These are phyloP conservation scores for Tritrichomonas musculus DNA, from an alignment of 208 protist genomes.

Conservation along the genomic window DNA sequence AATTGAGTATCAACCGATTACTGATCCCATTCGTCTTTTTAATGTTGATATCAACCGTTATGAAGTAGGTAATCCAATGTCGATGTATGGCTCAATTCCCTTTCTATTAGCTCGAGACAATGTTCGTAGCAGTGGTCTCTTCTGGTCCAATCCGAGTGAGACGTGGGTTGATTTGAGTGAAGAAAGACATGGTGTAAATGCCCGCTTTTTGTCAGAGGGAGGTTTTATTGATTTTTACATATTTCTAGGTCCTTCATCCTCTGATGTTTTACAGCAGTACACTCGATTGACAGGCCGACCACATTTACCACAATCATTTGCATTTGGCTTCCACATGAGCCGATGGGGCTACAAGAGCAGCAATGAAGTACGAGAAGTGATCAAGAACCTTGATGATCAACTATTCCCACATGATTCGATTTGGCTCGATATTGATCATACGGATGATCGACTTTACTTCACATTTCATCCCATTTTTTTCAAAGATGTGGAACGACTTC, in stretches of 20 bases:
- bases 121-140: conserved; percentile 38
- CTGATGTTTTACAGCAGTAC: conserved; percentile 77
- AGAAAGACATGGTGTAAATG: conserved; percentile 24
- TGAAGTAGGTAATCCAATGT: conserved; percentile 74
- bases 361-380: conserved; percentile 63
- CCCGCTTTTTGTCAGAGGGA: conserved; percentile 75
- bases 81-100: conserved; percentile 88
- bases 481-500: neutral
- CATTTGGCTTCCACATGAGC: conserved; percentile 92
- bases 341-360: conserved; percentile 86
- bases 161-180: conserved; percentile 56
- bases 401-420: conserved; percentile 72
- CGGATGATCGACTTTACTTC: conserved; percentile 63
- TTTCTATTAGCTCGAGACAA: conserved; percentile 73
- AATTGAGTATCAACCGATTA: neutral
- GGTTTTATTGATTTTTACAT: conserved; percentile 89
- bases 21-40: conserved; percentile 76
- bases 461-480: neutral
- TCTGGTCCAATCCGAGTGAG: conserved; percentile 50
- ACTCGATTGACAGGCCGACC: conserved; percentile 75
- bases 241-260: conserved; percentile 71
- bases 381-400: conserved; percentile 39
- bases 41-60: conserved; percentile 93
- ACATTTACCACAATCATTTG: conserved; percentile 81
- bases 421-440: conserved; percentile 99